These are phyloP conservation scores for Glomus cerebriforme DNA, from an alignment of 192 early-diverging fungal genomes.

Conservation along the genomic window DNA sequence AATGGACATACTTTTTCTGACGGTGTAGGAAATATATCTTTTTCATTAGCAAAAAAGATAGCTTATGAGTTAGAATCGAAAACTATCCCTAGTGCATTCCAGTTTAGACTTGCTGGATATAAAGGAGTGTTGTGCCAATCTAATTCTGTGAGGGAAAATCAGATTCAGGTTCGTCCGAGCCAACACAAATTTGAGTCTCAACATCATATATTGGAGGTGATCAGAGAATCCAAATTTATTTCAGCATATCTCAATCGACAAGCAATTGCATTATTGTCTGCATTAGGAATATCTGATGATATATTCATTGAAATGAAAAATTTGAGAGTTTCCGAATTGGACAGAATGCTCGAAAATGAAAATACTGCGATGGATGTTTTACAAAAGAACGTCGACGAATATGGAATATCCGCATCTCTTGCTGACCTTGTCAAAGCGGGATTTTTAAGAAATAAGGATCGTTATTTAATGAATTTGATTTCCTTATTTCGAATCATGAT, in stretches of 20 bases:
- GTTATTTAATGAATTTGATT: conserved; percentile 47
- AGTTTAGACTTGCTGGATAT: conserved; percentile 70
- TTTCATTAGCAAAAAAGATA: conserved; percentile 47
- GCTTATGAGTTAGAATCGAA: conserved; percentile 42
- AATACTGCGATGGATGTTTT: conserved; percentile 42
- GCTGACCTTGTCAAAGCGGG: conserved; percentile 49
- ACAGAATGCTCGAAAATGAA: conserved; percentile 43
- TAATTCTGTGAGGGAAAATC: conserved; percentile 26
- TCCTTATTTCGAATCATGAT: conserved; percentile 46
- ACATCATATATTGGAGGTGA: conserved; percentile 58
- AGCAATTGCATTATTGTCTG: conserved; percentile 60
- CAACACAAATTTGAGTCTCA: conserved; percentile 61
- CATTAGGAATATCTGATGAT: conserved; percentile 58
- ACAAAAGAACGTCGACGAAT: conserved; percentile 46
- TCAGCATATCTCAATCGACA: conserved; percentile 66
- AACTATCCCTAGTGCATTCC: conserved; percentile 60
- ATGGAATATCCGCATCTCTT: conserved; percentile 44
- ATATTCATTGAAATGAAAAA: conserved; percentile 55
- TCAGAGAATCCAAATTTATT: conserved; percentile 52
- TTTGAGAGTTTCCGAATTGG: conserved; percentile 40
- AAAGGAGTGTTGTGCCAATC: conserved; percentile 60
- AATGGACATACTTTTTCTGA: conserved; percentile 71
- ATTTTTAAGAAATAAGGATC: conserved; percentile 47
- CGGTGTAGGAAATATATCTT: conserved; percentile 69
- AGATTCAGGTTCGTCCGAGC: conserved; percentile 55